A percentile compares a stretch with the other conserved stretches of the same genome.
Evolutionary conservation across 805 yeast genomes (phyloP).

Genomic region (Kazachstania taianensis): DNA sequence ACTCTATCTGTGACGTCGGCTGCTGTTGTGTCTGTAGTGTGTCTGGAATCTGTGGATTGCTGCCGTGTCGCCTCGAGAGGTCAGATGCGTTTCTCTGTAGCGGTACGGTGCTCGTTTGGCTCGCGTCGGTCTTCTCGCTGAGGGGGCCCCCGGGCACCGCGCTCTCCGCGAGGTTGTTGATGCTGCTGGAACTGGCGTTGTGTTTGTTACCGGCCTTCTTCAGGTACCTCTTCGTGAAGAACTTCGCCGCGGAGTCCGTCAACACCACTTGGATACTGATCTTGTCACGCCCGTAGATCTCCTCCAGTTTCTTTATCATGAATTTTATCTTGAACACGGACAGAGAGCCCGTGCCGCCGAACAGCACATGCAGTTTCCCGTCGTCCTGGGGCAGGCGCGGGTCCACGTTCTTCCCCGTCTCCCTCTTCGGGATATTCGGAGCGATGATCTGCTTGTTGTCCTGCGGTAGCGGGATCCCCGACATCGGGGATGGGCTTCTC

Average conservation of each 20-base stretch:
- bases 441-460: slow-evolving; percentile 7
- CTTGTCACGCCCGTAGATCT: slow-evolving; percentile 65
- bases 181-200: background rate
- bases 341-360: slow-evolving; percentile 85
- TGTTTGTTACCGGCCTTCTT: slow-evolving; percentile 8
- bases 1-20: slow-evolving; percentile 41
- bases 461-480: background rate
- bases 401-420: slow-evolving; percentile 42
- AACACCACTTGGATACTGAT: slow-evolving; percentile 78
- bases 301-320: slow-evolving; percentile 72
- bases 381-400: slow-evolving; percentile 69
- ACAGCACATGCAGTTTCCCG: slow-evolving; percentile 72
- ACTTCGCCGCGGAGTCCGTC: slow-evolving; percentile 79
- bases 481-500: slow-evolving; percentile 1
- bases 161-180: too few relatives aligned
- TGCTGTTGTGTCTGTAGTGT: background rate
- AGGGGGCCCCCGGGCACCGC: background rate
- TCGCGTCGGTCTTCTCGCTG: background rate
- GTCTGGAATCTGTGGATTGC: background rate
- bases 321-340: slow-evolving; percentile 73
- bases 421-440: slow-evolving; percentile 29
- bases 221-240: slow-evolving; percentile 27
- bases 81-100: slow-evolving; percentile 5
- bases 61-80: slow-evolving; percentile 2
- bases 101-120: background rate